phyloP scores from a whole-genome alignment of 345 rosid genomes.

The Salix suchowensis region DNA sequence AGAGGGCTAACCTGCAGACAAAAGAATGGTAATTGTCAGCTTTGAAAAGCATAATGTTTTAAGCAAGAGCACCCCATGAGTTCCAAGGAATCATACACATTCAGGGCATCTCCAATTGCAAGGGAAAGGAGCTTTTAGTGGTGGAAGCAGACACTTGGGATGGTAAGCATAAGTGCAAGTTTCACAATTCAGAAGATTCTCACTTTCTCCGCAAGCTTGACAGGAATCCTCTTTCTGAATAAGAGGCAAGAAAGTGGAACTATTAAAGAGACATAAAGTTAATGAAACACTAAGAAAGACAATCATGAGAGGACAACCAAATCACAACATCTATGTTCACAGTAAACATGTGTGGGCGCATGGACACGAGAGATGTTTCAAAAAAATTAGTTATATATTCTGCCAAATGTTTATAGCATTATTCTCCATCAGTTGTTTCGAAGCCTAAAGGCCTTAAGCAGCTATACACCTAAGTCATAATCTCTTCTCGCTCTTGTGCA shows the following conservation, averaged over 20 bases:
- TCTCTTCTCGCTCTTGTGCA: neutral
- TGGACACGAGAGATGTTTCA: neutral
- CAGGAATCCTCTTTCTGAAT: constrained; percentile 63
- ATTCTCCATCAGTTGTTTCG: neutral
- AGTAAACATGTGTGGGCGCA: neutral
- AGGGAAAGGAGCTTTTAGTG: constrained; percentile 63
- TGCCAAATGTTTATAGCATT: neutral
- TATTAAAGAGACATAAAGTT: neutral
- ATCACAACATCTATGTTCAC: neutral
- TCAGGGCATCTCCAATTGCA: constrained; percentile 96
- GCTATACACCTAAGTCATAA: neutral
- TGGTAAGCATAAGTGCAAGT: constrained; percentile 88
- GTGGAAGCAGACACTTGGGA: constrained; percentile 77
- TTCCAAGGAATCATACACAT: constrained; percentile 51
- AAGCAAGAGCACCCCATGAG: constrained; percentile 6
- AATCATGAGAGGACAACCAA: neutral
- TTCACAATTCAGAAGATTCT: constrained; percentile 68
- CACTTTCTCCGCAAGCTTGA: constrained; percentile 85
- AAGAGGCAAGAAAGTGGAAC: constrained; percentile 11
- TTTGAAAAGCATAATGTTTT: constrained; percentile 6
- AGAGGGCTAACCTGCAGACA: constrained; percentile 88
- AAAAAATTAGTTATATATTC: neutral
- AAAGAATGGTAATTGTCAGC: constrained; percentile 18
- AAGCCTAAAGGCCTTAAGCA: neutral
- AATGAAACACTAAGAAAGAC: neutral